Conservation (phyloP, 2,329 filamentous ascomycete species). For the Thielaviopsis populi region DNA sequence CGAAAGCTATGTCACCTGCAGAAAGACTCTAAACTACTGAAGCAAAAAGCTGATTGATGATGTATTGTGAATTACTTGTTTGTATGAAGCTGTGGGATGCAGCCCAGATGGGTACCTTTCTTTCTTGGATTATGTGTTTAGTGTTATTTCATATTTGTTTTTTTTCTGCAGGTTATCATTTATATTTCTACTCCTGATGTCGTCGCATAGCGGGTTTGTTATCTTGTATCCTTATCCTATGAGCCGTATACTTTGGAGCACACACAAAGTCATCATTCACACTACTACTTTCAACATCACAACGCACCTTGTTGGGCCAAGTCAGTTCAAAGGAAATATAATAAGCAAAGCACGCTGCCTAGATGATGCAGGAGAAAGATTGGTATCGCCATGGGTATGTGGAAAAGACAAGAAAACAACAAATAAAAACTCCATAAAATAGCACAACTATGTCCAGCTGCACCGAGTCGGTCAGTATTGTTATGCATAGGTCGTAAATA, state of each 20-base stretch:
- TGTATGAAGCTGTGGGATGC: not conserved
- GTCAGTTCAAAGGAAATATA: not conserved
- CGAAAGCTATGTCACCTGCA: not conserved
- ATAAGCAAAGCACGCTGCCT: not conserved
- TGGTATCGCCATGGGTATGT: slow-evolving; percentile 1
- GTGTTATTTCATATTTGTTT: not conserved
- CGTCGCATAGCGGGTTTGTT: too few relatives aligned
- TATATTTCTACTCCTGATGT: too few relatives aligned
- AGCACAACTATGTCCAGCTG: not conserved
- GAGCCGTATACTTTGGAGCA: too few relatives aligned
- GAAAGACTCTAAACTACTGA: not conserved
- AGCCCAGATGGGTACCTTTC: not conserved
- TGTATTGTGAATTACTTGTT: not conserved
- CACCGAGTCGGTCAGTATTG: not conserved
- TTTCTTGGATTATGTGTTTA: not conserved
- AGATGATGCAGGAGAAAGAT: not conserved
- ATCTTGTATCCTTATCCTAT: too few relatives aligned
- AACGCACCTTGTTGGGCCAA: not conserved
- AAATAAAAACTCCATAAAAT: not conserved
- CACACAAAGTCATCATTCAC: too few relatives aligned
- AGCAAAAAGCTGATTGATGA: not conserved
- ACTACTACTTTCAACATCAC: too few relatives aligned
- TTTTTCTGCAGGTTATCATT: not conserved
- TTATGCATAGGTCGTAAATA: slow-evolving; percentile 1
- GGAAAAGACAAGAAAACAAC: not conserved